These are phyloP conservation scores for Cladosporium austrohemisphaericum DNA, from an alignment of 2,329 filamentous ascomycete genomes.

Conservation along the genomic window DNA sequence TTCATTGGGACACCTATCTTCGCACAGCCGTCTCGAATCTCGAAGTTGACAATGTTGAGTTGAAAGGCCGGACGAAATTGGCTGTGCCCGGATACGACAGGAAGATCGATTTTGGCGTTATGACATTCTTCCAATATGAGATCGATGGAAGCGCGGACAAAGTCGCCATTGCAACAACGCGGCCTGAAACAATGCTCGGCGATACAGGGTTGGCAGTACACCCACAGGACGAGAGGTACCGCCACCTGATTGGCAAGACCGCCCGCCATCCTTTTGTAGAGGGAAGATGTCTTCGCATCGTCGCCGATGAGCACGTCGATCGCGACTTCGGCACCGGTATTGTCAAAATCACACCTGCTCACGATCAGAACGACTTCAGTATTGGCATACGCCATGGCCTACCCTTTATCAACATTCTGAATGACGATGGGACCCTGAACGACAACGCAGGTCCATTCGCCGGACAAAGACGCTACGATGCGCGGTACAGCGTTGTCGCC, in stretches of 20 bases:
- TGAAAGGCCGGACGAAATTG: constrained; percentile 77
- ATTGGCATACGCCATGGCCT: constrained; percentile 57
- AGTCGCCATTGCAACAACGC: constrained; percentile 88
- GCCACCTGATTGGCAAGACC: constrained; percentile 79
- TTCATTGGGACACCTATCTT: constrained; percentile 90
- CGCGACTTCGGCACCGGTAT: constrained; percentile 93
- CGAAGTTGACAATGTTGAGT: constrained; percentile 87
- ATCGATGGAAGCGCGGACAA: constrained; percentile 77
- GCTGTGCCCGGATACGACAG: constrained; percentile 90
- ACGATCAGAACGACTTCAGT: constrained; percentile 92
- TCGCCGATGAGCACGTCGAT: constrained; percentile 86
- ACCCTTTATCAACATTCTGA: constrained; percentile 91
- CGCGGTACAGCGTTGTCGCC: constrained; percentile 78
- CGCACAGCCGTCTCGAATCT: constrained; percentile 88
- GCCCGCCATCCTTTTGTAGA: constrained; percentile 82
- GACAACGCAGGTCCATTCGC: constrained; percentile 74
- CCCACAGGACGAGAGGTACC: constrained; percentile 79
- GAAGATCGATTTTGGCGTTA: constrained; percentile 91
- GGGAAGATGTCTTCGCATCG: constrained; percentile 73
- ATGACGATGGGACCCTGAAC: constrained; percentile 86
- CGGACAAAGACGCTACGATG: constrained; percentile 89
- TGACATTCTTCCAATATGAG: constrained; percentile 85
- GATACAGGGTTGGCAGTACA: constrained; percentile 92
- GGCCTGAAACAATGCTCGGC: constrained; percentile 91
- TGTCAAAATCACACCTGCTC: constrained; percentile 93